Base-by-base conservation (phyloP, 345 rosid species). In the Ceriops tagal region DNA sequence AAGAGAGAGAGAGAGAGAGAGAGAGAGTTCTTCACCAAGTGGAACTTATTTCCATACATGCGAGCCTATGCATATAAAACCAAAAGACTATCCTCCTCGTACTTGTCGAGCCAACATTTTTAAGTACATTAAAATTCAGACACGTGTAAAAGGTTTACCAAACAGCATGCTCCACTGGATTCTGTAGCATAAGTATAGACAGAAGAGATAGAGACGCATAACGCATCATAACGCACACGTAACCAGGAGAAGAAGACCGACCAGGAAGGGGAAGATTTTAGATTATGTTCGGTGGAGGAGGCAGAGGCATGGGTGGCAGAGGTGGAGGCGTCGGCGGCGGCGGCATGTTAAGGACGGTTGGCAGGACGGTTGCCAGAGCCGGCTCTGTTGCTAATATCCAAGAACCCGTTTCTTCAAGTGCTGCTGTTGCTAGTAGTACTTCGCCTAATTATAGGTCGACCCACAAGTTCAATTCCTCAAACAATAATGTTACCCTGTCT, bases 261-360 rank as follows among this genome's bases (percentile, higher is more conserved):
- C 31, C 6, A 19, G 8, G 5, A 13, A 43, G 49, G 49, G 49
- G 18, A 22, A 24, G 5, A 43, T 43, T 43, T 13, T 8, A 6
- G 6, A 3, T 39, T 19, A 83, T 86, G 90, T 83, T 84, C 62
- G 89, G 97, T 53, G 85, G 49, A 3, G 49, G 89, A 47, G 88
- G 87, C 64, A 77, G 69, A 81, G 83, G 89, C 34, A 68, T 67
- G 32, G 85, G 85, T 0, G 90, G 24, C 24, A 24, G 26, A 24
- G 26, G 26, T 24, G 26, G 26, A 24, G 26, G 92, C 11, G 73
- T 74, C 8, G 82, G 88, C 43, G 84, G 58, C 2, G 28, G 28
- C 31, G n/a, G 88, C 70, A 83, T 86, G 87, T 62, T 87, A 51
- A 84, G 89, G 60, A 83, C 83, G 16, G 82, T 76, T 16, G 78